Evolutionary conservation across 352 stramenopile species (phyloP).

Genomic region (Pythium coloratum): DNA sequence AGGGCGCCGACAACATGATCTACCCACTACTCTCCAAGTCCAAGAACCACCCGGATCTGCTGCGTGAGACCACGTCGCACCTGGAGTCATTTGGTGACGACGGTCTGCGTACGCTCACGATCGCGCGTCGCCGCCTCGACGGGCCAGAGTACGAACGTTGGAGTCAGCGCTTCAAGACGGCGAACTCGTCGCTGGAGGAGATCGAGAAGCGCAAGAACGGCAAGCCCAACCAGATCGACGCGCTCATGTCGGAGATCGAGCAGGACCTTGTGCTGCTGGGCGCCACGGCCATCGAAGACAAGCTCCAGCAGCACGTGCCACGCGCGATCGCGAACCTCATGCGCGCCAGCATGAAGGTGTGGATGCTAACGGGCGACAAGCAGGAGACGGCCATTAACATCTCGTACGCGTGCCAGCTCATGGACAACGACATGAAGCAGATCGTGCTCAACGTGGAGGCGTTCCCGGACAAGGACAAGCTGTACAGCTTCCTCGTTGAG

Average conservation of each 20-base stretch:
- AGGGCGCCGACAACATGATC: conserved; percentile 94
- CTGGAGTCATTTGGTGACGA: conserved; percentile 82
- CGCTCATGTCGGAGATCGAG: conserved; percentile 79
- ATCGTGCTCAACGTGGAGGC: conserved; percentile 64
- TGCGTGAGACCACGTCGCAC: conserved; percentile 62
- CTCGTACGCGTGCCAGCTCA: conserved; percentile 86
- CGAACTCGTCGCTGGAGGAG: conserved; percentile 69
- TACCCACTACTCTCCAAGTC: conserved; percentile 71
- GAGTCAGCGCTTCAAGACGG: conserved; percentile 60
- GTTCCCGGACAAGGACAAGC: conserved; percentile 51
- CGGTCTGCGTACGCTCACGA: conserved; percentile 83
- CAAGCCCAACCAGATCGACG: conserved; percentile 66
- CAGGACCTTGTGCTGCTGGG: conserved; percentile 79
- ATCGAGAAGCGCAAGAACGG: conserved; percentile 81
- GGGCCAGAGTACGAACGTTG: conserved; percentile 65
- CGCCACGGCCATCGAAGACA: conserved; percentile 93
- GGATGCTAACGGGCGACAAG: conserved; percentile 95
- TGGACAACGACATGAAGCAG: conserved; percentile 87
- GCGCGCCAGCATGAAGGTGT: conserved; percentile 88
- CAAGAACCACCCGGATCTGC: conserved; percentile 54
- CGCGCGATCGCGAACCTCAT: conserved; percentile 86
- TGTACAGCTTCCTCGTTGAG: conserved; percentile 37
- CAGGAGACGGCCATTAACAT: conserved; percentile 95
- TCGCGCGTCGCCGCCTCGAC: conserved; percentile 59
- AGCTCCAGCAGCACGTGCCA: conserved; percentile 90